phyloP scores from a whole-genome alignment of 768 basidiomycete species.

The Dioszegia aurantiaca region DNA sequence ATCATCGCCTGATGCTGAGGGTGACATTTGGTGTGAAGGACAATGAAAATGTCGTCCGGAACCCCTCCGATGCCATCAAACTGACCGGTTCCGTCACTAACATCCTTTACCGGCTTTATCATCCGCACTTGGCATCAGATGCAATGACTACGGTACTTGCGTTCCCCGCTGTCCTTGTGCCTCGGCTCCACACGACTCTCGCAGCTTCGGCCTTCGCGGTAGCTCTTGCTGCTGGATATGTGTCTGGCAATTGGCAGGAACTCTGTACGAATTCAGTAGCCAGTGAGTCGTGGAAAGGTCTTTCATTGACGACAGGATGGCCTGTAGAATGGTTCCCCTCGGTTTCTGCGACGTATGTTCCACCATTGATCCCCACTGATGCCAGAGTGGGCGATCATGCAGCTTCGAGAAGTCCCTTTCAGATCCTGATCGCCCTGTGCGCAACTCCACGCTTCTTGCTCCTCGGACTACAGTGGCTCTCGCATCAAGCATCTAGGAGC shows the following conservation, averaged over 20 bases:
- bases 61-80: not conserved
- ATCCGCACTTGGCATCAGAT: not conserved
- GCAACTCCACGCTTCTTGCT: constrained; percentile 68
- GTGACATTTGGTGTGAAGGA: constrained; percentile 12
- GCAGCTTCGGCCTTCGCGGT: constrained; percentile 64
- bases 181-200: constrained; percentile 65
- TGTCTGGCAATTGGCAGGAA: constrained; percentile 69
- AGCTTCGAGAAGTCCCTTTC: constrained; percentile 71
- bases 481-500: constrained; percentile 43
- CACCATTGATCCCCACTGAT: not conserved
- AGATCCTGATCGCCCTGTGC: constrained; percentile 80
- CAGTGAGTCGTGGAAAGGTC: constrained; percentile 15
- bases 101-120: too few relatives aligned
- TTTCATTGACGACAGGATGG: constrained; percentile 55
- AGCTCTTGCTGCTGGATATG: constrained; percentile 65
- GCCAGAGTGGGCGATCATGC: constrained; percentile 87
- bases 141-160: too few relatives aligned
- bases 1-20: constrained; percentile 22
- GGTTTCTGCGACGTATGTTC: constrained; percentile 56
- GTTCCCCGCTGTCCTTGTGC: constrained; percentile 60
- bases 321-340: constrained; percentile 90
- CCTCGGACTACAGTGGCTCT: constrained; percentile 46
- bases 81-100: constrained; percentile 9
- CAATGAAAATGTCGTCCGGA: not conserved
- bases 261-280: constrained; percentile 77